Evolutionary conservation across 1,139 yeast genomes (phyloP).

Genomic region (Casaregolazyma lundiana): DNA sequence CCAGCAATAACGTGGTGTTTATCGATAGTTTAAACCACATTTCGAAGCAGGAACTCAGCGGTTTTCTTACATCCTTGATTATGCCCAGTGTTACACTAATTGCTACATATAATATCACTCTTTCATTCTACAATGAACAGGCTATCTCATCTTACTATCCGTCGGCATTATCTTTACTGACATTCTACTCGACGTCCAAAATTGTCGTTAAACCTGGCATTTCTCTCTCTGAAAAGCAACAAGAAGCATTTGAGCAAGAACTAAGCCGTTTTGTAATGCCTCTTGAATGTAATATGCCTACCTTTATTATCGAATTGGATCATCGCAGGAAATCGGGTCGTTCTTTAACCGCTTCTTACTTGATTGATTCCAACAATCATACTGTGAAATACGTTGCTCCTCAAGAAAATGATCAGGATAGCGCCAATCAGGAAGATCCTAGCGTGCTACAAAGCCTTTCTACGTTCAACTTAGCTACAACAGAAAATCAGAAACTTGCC

Average conservation of each 20-base stretch:
- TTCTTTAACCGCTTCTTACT: conserved; percentile 53
- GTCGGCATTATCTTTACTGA: conserved; percentile 51
- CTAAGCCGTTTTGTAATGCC: conserved; percentile 48
- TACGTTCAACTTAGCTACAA: conserved; percentile 79
- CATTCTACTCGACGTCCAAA: conserved; percentile 68
- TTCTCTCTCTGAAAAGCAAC: conserved; percentile 32
- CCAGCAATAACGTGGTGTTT: conserved; percentile 35
- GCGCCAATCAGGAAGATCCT: conserved; percentile 34
- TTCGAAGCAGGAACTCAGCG: conserved; percentile 43
- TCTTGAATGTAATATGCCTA: conserved; percentile 44
- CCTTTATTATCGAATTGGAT: conserved; percentile 49
- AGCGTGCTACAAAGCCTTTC: conserved; percentile 63
- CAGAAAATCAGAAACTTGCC: conserved; percentile 67
- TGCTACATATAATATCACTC: conserved; percentile 51
- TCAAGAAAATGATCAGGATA: conserved; percentile 33
- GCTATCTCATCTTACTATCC: conserved; percentile 35
- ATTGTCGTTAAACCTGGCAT: conserved; percentile 50
- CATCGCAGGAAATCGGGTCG: conserved; percentile 85
- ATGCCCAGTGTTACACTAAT: conserved; percentile 51
- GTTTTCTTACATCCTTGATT: conserved; percentile 52
- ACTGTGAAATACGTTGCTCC: conserved; percentile 41
- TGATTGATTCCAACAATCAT: conserved; percentile 51
- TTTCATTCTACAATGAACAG: conserved; percentile 15
- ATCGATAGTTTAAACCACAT: conserved; percentile 70
- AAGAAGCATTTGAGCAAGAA: conserved; percentile 46